Evolutionary conservation across 2,329 filamentous ascomycete genomes (phyloP), one percentile per base, ranked within the genome.

Genomic region (Coleophoma cylindrospora): DNA sequence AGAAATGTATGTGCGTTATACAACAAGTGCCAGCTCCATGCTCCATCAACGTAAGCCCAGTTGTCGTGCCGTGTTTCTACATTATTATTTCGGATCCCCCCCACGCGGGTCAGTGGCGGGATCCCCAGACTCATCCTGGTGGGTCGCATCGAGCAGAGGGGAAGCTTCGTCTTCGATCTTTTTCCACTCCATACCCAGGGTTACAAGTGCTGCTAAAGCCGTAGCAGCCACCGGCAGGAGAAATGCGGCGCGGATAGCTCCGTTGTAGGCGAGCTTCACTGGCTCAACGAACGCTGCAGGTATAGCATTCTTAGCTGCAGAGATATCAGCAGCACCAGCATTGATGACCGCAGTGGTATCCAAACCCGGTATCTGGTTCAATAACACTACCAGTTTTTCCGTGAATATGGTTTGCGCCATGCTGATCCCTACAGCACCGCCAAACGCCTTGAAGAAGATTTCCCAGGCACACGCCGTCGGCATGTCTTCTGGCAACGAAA

Each of bases 381-480:
- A 57, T 45, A 66, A 60, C 0, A 60, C 38, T 64, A 48, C 21
- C 19, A 51, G 45, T 5, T 36, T 36, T 5, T 52, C 19, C n/a
- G 41, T 55, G 53, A 67, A 66, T 21, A 65, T 59, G 4, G 57
- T 60, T n/a, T 66, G 49, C 4, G 54, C 57, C 36, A 64, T 37
- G 21, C 56, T 58, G 40, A 66, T 50, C 44, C 57, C 59, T 3
- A 66, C 34, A 1, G 63, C 57, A 8, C 61, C 62, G 34, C 58
- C 59, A 32, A 67, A 54, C 17, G 53, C 55, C 17, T 61, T 57
- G 33, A 56, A 45, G 52, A 69, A 50, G n/a, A 80, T 75, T 51
- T 70, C 72, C 56, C 75, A 72, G n/a, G 77, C 73, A 27, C 77
- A 70, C 27, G 77, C 79, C 1, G 70, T 75, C 11, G 77, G 70